Evolutionary conservation across 2,329 filamentous ascomycete species (phyloP).

Genomic region (Exophiala alcalophila): DNA sequence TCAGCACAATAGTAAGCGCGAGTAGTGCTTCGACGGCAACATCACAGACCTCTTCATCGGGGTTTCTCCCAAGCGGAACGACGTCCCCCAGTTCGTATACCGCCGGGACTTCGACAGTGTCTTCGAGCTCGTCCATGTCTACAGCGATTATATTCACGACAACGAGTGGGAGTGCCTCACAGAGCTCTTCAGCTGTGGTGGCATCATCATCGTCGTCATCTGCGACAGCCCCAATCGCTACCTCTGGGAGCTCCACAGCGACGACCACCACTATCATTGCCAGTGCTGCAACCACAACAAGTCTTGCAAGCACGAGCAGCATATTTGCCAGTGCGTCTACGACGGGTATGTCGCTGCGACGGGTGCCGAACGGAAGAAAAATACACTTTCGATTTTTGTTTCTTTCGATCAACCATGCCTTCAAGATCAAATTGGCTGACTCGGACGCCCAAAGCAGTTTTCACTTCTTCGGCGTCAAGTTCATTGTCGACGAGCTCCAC

Average conservation of each 20-base stretch:
- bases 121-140: conserved; percentile 1
- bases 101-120: background rate
- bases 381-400: background rate
- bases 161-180: background rate
- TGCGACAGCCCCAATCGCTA: conserved; percentile 2
- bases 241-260: background rate
- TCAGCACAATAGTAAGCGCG: too few relatives aligned
- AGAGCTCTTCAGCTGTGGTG: background rate
- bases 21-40: too few relatives aligned
- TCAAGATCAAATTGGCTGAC: too few relatives aligned
- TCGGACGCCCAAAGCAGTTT: too few relatives aligned
- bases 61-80: too few relatives aligned
- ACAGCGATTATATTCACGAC: too few relatives aligned
- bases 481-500: too few relatives aligned
- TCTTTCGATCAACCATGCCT: too few relatives aligned
- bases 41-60: conserved; percentile 1
- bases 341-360: conserved; percentile 5
- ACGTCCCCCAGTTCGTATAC: too few relatives aligned
- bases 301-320: background rate
- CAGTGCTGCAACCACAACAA: background rate
- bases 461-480: too few relatives aligned
- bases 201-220: too few relatives aligned
- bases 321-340: background rate
- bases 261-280: conserved; percentile 1
- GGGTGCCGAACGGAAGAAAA: background rate